Conservation (phyloP, 345 rosid species). For the Trapa incisa region DNA sequence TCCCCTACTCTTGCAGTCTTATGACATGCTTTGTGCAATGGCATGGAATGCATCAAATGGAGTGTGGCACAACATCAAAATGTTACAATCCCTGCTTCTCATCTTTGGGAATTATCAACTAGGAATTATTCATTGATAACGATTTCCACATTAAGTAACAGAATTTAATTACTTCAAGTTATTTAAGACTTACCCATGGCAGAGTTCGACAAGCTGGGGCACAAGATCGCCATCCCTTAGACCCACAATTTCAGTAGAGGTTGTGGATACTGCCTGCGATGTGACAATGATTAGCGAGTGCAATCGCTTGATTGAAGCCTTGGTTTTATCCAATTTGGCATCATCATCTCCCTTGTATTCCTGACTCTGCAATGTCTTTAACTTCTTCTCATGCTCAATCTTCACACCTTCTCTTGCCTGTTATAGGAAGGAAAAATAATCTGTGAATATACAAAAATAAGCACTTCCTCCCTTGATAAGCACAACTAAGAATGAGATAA, state of each 20-base stretch:
- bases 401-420: slow-evolving; percentile 85
- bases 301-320: slow-evolving; percentile 54
- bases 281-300: slow-evolving; percentile 72
- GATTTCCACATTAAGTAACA: neutral
- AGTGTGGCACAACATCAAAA: no score
- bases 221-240: slow-evolving; percentile 87
- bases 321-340: slow-evolving; percentile 75
- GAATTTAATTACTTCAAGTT: neutral
- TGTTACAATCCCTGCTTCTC: no score
- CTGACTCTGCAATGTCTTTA: slow-evolving; percentile 72
- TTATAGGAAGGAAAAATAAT: neutral
- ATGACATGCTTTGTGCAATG: no score
- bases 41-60: no score
- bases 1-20: no score
- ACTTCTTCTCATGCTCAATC: slow-evolving; percentile 84
- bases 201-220: slow-evolving; percentile 81
- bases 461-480: neutral
- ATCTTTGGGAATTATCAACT: no score
- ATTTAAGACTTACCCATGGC: slow-evolving; percentile 56
- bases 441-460: neutral
- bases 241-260: slow-evolving; percentile 64
- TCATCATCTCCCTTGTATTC: slow-evolving; percentile 89
- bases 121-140: neutral
- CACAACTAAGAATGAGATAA: neutral
- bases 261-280: slow-evolving; percentile 80